These are phyloP conservation scores for Didymella glomerata DNA, from an alignment of 2,329 filamentous ascomycete genomes.

Conservation along the genomic window DNA sequence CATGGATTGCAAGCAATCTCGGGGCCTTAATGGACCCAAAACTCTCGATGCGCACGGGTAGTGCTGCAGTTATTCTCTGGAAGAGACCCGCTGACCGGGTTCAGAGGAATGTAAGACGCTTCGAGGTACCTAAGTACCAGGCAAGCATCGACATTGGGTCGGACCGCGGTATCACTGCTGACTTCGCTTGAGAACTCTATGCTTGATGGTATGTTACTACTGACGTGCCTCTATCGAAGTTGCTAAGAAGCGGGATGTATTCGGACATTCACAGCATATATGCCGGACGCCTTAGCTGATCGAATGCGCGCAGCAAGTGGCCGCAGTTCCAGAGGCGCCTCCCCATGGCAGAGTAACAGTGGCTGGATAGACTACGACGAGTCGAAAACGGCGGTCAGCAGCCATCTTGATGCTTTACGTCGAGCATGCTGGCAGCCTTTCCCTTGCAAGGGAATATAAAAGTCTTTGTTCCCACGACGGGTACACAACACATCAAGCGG, in stretches of 20 bases:
- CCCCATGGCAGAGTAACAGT: conserved; percentile 37
- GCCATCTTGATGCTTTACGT: conserved; percentile 22
- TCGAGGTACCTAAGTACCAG: conserved; percentile 30
- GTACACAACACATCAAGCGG: conserved; percentile 1
- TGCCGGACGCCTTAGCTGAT: neutral
- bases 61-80: conserved; percentile 5
- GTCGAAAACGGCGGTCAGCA: conserved; percentile 30
- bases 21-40: neutral
- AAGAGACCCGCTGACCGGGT: conserved; percentile 31
- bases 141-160: conserved; percentile 7
- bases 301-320: conserved; percentile 18
- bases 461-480: neutral
- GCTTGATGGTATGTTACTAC: neutral
- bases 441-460: conserved; percentile 28
- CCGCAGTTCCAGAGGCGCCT: conserved; percentile 25
- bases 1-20: neutral
- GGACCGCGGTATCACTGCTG: conserved; percentile 10
- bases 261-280: neutral
- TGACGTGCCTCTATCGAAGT: neutral
- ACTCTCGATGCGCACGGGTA: conserved; percentile 4
- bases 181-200: conserved; percentile 2
- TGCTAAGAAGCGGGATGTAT: neutral
- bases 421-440: conserved; percentile 20
- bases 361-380: conserved; percentile 37
- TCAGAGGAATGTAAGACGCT: conserved; percentile 22